Evolutionary conservation across 2,329 filamentous ascomycete species (phyloP).

Genomic region (Hymenoscyphus occultus): DNA sequence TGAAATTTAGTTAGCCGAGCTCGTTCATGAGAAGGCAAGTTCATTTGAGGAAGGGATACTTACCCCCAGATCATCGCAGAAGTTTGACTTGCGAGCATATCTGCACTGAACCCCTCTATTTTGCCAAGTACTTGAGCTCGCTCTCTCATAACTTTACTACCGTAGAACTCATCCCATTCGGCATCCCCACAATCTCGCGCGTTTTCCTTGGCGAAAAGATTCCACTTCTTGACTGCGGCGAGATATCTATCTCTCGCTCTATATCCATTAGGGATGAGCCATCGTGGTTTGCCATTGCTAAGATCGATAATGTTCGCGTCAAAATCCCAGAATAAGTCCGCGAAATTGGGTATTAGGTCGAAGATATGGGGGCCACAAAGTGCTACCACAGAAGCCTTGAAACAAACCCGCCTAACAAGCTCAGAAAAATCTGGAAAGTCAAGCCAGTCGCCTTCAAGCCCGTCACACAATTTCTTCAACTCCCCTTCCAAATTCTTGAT

Average conservation of each 20-base stretch:
- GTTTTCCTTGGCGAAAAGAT: constrained; percentile 24
- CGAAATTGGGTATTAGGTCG: constrained; percentile 28
- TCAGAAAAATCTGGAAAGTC: constrained; percentile 29
- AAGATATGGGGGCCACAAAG: constrained; percentile 34
- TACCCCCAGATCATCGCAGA: constrained; percentile 27
- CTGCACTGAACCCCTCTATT: constrained; percentile 16
- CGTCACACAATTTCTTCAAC: constrained; percentile 12
- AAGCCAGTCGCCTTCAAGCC: constrained; percentile 20
- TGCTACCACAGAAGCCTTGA: constrained; percentile 29
- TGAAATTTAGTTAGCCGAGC: not conserved
- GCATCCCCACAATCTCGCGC: constrained; percentile 21
- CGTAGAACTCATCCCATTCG: constrained; percentile 35
- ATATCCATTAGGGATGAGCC: constrained; percentile 30
- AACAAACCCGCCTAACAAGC: constrained; percentile 29
- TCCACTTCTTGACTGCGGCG: constrained; percentile 31
- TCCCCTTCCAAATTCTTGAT: constrained; percentile 16
- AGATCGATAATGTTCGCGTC: constrained; percentile 25
- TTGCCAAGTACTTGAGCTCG: constrained; percentile 14
- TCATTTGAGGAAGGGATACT: not conserved
- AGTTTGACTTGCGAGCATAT: constrained; percentile 22
- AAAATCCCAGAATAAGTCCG: constrained; percentile 35
- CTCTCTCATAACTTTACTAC: constrained; percentile 32
- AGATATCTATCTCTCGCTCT: constrained; percentile 27
- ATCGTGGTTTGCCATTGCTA: constrained; percentile 29
- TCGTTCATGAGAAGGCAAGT: not conserved